phyloP scores from a whole-genome alignment of 768 basidiomycete species.

The Phaeotremella skinneri region DNA sequence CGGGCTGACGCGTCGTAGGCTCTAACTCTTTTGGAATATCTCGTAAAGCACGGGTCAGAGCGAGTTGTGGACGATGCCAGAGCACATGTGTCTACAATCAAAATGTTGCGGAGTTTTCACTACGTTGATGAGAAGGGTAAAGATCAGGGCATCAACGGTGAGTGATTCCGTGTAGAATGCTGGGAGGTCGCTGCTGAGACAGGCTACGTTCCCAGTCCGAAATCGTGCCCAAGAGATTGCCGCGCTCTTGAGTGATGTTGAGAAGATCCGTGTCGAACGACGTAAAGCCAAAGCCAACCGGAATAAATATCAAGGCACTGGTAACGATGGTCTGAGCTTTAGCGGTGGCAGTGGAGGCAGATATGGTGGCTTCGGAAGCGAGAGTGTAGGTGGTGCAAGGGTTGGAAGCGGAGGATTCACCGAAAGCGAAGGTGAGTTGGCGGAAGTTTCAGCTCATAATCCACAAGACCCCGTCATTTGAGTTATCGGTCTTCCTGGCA shows the following conservation, averaged over 20 bases:
- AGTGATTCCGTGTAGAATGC: conserved; percentile 8
- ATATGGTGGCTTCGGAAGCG: conserved; percentile 71
- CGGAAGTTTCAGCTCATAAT: too few species aligned
- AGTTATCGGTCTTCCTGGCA: neutral
- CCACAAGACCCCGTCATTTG: neutral
- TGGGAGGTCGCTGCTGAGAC: neutral
- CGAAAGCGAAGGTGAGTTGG: conserved; percentile 42
- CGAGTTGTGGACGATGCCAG: conserved; percentile 97
- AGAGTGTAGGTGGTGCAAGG: conserved; percentile 52
- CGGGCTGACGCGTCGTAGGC: conserved; percentile 57
- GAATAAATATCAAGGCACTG: conserved; percentile 82
- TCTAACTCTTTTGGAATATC: conserved; percentile 87
- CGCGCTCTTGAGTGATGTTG: conserved; percentile 86
- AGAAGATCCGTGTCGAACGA: conserved; percentile 80
- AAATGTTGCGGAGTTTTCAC: conserved; percentile 96
- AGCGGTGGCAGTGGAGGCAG: conserved; percentile 58
- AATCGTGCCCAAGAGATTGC: conserved; percentile 90
- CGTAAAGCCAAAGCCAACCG: conserved; percentile 89
- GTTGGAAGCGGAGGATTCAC: conserved; percentile 48
- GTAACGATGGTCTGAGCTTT: conserved; percentile 73
- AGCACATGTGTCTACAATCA: conserved; percentile 88
- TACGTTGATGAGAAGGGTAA: conserved; percentile 99
- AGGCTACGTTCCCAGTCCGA: conserved; percentile 62
- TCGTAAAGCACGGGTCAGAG: conserved; percentile 95
- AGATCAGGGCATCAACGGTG: conserved; percentile 95